Percentiles rank a stretch among this genome's conserved stretches.
These are phyloP conservation scores for Solanum aculeatissimum DNA, from an alignment of 305 asterid genomes.

Conservation along the genomic window DNA sequence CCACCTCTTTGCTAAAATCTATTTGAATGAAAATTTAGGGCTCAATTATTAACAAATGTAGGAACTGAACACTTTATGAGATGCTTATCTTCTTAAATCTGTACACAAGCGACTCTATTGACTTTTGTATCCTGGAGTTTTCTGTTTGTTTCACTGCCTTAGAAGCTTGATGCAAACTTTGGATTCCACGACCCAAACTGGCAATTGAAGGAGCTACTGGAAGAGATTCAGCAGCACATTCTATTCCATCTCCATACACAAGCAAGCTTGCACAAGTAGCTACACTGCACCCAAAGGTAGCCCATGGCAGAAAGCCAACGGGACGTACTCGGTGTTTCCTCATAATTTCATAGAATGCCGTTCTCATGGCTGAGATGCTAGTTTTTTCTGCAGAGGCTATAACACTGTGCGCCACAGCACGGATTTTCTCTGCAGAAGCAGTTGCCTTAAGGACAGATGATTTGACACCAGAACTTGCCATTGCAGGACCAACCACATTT, in stretches of 20 bases:
- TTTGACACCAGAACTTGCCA: conserved; percentile 39
- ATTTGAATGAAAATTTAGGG: not conserved
- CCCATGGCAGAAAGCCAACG: conserved; percentile 60
- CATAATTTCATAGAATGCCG: conserved; percentile 87
- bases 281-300: conserved; percentile 73
- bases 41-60: not conserved
- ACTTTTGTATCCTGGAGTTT: conserved; percentile 52
- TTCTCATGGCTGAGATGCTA: conserved; percentile 78
- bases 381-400: conserved; percentile 87
- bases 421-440: conserved; percentile 70
- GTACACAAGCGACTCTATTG: conserved; percentile 49
- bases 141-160: conserved; percentile 41
- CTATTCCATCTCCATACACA: conserved; percentile 77
- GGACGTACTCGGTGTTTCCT: conserved; percentile 53
- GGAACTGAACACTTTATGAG: conserved; percentile 8
- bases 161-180: conserved; percentile 59
- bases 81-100: conserved; percentile 43
- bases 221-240: conserved; percentile 77
- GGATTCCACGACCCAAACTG: conserved; percentile 84
- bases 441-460: conserved; percentile 48
- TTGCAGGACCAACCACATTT: conserved; percentile 36
- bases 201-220: conserved; percentile 89
- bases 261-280: conserved; percentile 72
- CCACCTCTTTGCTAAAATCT: not conserved
- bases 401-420: conserved; percentile 56